Evolutionary conservation across 192 early-diverging fungal species (phyloP).

Genomic region (Podila epigama): DNA sequence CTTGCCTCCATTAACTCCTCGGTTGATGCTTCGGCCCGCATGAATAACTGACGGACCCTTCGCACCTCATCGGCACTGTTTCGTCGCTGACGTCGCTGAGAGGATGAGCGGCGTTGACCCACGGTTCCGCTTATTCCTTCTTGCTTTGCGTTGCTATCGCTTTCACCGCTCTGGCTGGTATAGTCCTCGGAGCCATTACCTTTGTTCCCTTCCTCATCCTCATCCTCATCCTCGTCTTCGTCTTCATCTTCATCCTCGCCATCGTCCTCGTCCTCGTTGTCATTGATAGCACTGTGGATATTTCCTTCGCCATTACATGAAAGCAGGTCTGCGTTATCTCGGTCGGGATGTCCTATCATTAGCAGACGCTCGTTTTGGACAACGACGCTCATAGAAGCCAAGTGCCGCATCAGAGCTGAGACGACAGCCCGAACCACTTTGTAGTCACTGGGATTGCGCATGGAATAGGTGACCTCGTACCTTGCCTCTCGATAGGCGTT

Average conservation of each 20-base stretch:
- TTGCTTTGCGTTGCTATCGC: not conserved
- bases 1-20: not conserved
- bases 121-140: too few relatives aligned
- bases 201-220: not conserved
- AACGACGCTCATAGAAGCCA: constrained; percentile 13
- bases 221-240: not conserved
- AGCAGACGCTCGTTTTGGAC: constrained; percentile 9
- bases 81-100: not conserved
- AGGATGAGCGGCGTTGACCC: too few relatives aligned
- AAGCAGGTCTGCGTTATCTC: not conserved
- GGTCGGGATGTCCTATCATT: constrained; percentile 14
- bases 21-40: constrained; percentile 2
- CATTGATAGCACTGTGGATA: not conserved
- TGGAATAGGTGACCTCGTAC: constrained; percentile 14
- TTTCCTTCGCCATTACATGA: not conserved
- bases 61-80: not conserved
- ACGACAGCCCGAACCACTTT: constrained; percentile 7
- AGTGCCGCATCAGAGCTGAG: constrained; percentile 11
- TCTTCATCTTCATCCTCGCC: not conserved
- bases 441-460: constrained; percentile 2
- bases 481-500: constrained; percentile 10
- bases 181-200: not conserved
- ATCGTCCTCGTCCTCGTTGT: not conserved
- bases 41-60: not conserved
- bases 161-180: too few relatives aligned